Evolutionary conservation across 305 asterid species (phyloP).

Genomic region (Petunia hybrid): DNA sequence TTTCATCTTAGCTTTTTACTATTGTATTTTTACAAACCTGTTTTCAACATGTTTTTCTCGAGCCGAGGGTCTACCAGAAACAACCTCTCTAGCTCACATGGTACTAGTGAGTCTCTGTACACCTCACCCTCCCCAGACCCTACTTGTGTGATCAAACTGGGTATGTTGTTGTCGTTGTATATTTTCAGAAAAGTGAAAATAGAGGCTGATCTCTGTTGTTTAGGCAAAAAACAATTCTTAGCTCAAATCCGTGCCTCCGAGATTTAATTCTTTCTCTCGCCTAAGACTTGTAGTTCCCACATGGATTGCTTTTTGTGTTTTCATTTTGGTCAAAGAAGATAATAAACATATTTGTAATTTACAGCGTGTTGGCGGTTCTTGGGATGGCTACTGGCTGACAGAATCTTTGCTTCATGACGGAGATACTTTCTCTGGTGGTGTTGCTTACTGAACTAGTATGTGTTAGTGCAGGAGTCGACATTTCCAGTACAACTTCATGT

Average conservation of each 20-base stretch:
- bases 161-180: no score
- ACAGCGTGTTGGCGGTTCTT: slow-evolving; percentile 91
- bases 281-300: neutral
- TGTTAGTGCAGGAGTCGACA: neutral
- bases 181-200: neutral
- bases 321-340: neutral
- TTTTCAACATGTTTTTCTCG: no score
- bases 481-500: neutral
- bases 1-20: no score
- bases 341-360: slow-evolving; percentile 26
- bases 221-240: neutral
- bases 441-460: slow-evolving; percentile 62
- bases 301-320: no score
- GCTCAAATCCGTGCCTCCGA: neutral
- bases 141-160: no score
- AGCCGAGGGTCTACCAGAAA: no score
- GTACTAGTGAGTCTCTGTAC: no score
- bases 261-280: neutral
- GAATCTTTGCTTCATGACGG: slow-evolving; percentile 91
- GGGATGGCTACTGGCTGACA: slow-evolving; percentile 99
- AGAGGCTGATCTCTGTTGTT: neutral
- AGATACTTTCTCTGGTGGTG: slow-evolving; percentile 86
- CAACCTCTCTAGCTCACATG: no score
- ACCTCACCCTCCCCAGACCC: no score
- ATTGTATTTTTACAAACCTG: no score